These are phyloP conservation scores for Acer negundo DNA, from an alignment of 345 rosid species.

Conservation along the genomic window DNA sequence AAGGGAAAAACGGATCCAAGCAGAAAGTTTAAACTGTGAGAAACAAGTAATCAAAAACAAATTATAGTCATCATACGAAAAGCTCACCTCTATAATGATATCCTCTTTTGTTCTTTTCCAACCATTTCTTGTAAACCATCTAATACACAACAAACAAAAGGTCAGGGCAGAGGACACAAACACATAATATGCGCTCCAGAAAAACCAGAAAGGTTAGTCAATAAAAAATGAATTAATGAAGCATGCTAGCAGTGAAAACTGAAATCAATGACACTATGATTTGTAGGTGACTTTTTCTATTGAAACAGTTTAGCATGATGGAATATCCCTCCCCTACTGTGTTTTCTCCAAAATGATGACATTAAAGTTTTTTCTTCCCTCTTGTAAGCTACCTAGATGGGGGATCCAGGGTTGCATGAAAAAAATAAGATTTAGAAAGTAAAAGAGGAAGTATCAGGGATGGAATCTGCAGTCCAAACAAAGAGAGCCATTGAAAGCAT, in stretches of 20 bases:
- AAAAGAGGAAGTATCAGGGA: neutral
- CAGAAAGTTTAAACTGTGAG: neutral
- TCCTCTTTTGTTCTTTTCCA: conserved; percentile 96
- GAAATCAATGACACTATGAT: neutral
- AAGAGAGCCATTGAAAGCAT: neutral
- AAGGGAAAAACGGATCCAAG: neutral
- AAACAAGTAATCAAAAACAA: neutral
- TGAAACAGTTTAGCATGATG: neutral
- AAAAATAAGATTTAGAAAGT: neutral
- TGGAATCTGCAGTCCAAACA: conserved; percentile 11
- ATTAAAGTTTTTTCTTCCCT: neutral
- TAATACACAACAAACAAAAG: conserved; percentile 32
- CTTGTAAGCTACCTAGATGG: neutral
- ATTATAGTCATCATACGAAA: conserved; percentile 6
- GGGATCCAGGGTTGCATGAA: neutral
- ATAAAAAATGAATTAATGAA: neutral
- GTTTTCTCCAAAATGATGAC: neutral
- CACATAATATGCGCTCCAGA: neutral
- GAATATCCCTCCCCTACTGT: neutral
- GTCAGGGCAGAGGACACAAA: conserved; percentile 12
- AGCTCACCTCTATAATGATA: conserved; percentile 62
- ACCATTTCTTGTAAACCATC: conserved; percentile 86
- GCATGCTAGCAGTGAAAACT: neutral
- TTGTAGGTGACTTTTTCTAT: neutral
- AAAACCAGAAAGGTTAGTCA: neutral